Evolutionary conservation across 306 rosid species (phyloP), one percentile per base, ranked within the genome.

Genomic region (Inga laurina): DNA sequence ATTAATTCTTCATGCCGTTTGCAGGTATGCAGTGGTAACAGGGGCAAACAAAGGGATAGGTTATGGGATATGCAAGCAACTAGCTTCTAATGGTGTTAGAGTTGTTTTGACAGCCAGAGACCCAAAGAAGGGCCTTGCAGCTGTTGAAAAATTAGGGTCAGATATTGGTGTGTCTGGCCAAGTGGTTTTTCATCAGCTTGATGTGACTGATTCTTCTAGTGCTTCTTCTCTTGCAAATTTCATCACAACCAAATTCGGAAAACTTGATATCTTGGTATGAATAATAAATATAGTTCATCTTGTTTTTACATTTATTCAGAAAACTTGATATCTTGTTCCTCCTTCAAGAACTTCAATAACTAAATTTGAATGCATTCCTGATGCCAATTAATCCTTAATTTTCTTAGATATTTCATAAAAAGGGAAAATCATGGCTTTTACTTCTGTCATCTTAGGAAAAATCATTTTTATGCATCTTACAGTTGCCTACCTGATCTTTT

Each of bases 41-140:
- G 43, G 70, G 35, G 88, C 10, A 30, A 65, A 65, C 21, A 65
- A 65, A 30, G 70, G 41, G 41, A 65, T 65, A 30, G 70, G 70
- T 14, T 65, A 30, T 65, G 70, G 10, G 21, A 65, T 65, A 65
- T 65, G 70, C 9, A 65, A 65, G 41, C 41, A 65, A 65, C 30
- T 65, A 41, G 41, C 70, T 30, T 65, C 70, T 11, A 12, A 32
- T 27, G 70, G 90, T 3, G 52, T 84, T n/a, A 51, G 7, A 0
- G 84, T 84, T 19, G 65, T 84, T 4, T 45, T 87, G 10, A 79
- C 90, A 16, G 88, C 90, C 10, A 82, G 88, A 70, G 74, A 78
- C 65, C 86, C 70, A 46, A 79, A 69, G 76, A 82, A 76, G 16
- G 90, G 90, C 48, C 68, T 81, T 49, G 84, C 85, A 76, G 91